Conservation (phyloP, 176 grass and related monocot species). For the Thinopyrum elongatum region DNA sequence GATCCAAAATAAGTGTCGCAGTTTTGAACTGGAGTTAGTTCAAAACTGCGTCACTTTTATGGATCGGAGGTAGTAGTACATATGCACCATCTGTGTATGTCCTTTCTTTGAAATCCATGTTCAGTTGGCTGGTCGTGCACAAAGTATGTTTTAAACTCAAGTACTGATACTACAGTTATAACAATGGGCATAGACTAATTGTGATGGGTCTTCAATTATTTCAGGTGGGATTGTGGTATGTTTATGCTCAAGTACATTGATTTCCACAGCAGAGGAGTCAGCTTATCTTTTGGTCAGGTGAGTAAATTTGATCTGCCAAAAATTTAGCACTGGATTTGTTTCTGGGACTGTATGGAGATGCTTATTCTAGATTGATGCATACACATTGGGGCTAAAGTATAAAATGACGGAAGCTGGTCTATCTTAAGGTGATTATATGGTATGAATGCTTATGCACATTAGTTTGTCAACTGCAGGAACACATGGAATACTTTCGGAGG, state of each 20-base stretch:
- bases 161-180: background rate
- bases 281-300: conserved; percentile 68
- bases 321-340: conserved; percentile 7
- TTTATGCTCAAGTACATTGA: conserved; percentile 98
- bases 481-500: conserved; percentile 89
- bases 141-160: conserved; percentile 18
- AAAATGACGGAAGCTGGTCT: background rate
- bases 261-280: conserved; percentile 67
- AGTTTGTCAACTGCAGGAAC: conserved; percentile 46
- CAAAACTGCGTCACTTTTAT: no score
- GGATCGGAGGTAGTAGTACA: background rate
- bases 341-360: background rate
- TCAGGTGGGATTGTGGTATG: conserved; percentile 86
- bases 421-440: background rate
- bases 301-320: conserved; percentile 8
- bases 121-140: background rate
- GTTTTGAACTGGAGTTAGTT: no score
- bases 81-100: background rate
- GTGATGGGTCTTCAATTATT: background rate
- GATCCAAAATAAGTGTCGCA: no score
- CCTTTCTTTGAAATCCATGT: conserved; percentile 1
- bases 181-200: background rate
- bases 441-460: background rate
- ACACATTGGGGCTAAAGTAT: background rate
- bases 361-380: background rate